A percentile compares a stretch with the other conserved stretches of the same genome.
Conservation (phyloP, 768 basidiomycete genomes). For the Suillus placidus region DNA sequence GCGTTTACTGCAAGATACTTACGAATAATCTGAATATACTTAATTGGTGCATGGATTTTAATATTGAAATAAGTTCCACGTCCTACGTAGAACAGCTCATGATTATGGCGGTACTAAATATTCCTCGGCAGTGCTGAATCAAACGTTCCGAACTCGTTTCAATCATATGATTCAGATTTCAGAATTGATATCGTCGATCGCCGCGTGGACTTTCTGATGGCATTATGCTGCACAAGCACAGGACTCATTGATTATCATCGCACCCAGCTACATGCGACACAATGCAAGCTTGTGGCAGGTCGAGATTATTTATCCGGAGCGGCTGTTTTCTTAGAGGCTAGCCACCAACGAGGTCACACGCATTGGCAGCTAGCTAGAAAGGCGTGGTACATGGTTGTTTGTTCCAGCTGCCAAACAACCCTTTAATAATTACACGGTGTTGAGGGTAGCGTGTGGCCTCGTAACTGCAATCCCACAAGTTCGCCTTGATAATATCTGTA, state of each 20-base stretch:
- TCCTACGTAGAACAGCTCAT: too few species aligned
- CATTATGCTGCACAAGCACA: not conserved
- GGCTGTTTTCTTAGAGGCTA: not conserved
- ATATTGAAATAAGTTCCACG: not conserved
- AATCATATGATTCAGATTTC: too few species aligned
- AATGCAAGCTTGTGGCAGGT: not conserved
- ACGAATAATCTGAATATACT: not conserved
- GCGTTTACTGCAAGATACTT: not conserved
- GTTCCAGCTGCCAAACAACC: not conserved
- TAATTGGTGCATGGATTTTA: slow-evolving; percentile 2
- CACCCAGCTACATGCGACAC: not conserved
- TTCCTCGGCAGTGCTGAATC: not conserved
- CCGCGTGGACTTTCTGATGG: not conserved
- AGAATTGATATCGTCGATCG: not conserved
- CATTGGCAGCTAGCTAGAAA: not conserved
- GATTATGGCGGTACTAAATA: too few species aligned
- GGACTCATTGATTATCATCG: not conserved
- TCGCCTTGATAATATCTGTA: too few species aligned
- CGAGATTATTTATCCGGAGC: not conserved
- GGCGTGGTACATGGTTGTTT: not conserved
- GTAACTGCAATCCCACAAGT: not conserved
- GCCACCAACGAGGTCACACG: not conserved
- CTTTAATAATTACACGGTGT: not conserved
- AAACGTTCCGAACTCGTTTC: not conserved
- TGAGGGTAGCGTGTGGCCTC: not conserved